phyloP scores from a whole-genome alignment of 2,329 filamentous ascomycete genomes.

The Cadophora gregata region DNA sequence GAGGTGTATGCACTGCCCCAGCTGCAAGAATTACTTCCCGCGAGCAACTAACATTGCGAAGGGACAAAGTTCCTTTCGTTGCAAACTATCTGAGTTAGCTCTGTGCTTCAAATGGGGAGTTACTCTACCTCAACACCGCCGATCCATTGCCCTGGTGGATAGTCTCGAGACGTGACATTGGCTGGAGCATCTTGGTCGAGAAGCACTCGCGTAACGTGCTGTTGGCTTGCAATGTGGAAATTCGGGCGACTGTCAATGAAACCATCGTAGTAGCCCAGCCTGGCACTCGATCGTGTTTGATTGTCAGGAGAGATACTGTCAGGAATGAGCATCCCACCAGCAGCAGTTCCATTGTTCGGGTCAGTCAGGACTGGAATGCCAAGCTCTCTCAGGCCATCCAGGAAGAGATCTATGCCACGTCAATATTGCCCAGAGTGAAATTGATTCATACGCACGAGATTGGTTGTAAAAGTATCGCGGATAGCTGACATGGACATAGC shows the following conservation, averaged over 20 bases:
- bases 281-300: slow-evolving; percentile 43
- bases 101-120: not conserved
- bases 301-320: slow-evolving; percentile 17
- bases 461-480: slow-evolving; percentile 48
- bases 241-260: slow-evolving; percentile 16
- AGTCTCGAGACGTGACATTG: slow-evolving; percentile 24
- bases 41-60: slow-evolving; percentile 47
- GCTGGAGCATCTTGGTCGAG: slow-evolving; percentile 39
- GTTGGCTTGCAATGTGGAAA: slow-evolving; percentile 47
- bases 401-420: not conserved
- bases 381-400: slow-evolving; percentile 27
- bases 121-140: slow-evolving; percentile 48
- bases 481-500: slow-evolving; percentile 49
- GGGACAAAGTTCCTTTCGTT: slow-evolving; percentile 31
- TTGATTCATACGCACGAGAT: slow-evolving; percentile 35
- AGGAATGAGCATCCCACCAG: slow-evolving; percentile 19
- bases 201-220: slow-evolving; percentile 44
- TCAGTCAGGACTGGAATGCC: slow-evolving; percentile 15
- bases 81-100: slow-evolving; percentile 31
- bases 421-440: not conserved
- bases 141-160: slow-evolving; percentile 31
- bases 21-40: slow-evolving; percentile 58
- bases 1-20: slow-evolving; percentile 54
- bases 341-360: slow-evolving; percentile 7
- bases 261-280: slow-evolving; percentile 19